These are phyloP conservation scores for Plasmodium coatneyi DNA, from an alignment of 169 alveolate species.

Conservation along the genomic window DNA sequence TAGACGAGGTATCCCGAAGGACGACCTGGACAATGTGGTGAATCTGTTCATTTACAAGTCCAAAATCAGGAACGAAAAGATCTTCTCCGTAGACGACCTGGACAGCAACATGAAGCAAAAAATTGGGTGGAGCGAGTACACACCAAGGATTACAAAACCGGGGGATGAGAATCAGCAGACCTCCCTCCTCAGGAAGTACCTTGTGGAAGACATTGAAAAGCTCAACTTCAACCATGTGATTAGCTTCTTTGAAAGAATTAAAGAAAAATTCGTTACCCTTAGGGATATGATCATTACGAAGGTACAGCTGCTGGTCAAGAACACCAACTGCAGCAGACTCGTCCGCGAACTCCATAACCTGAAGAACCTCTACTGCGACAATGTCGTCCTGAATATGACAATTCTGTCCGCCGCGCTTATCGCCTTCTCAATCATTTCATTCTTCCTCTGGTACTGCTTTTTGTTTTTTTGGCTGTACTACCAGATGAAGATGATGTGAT, in stretches of 20 bases:
- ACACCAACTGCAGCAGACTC: conserved; percentile 34
- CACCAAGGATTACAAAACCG: not conserved
- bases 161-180: not conserved
- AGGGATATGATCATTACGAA: not conserved
- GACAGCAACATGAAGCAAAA: conserved; percentile 2
- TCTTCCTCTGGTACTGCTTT: conserved; percentile 39
- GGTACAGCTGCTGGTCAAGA: not conserved
- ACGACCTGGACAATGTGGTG: conserved; percentile 7
- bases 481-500: conserved; percentile 2
- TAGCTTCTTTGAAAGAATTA: not conserved
- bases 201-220: conserved; percentile 9
- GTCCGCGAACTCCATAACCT: not conserved
- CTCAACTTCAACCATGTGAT: conserved; percentile 4
- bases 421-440: conserved; percentile 4
- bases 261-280: not conserved
- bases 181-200: conserved; percentile 7
- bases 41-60: conserved; percentile 5
- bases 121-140: conserved; percentile 30
- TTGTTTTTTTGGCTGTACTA: conserved; percentile 43
- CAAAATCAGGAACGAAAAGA: conserved; percentile 2
- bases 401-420: not conserved
- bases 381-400: conserved; percentile 1
- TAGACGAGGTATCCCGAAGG: no score
- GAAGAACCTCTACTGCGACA: conserved; percentile 13
- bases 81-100: conserved; percentile 21